Evolutionary conservation across 331 rosid species (phyloP).

Genomic region (Malus hybrid): DNA sequence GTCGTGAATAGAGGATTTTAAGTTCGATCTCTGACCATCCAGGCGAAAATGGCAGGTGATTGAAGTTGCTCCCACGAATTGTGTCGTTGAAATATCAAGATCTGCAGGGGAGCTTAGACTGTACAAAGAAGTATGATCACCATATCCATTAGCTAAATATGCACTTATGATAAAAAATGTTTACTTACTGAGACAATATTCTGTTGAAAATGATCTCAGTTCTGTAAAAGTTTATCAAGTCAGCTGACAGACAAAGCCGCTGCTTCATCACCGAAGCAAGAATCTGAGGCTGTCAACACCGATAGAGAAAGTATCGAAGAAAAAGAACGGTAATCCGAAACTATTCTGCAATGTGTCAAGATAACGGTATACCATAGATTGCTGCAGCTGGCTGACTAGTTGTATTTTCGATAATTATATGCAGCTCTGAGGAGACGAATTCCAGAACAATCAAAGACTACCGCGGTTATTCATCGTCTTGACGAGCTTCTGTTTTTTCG

Average conservation of each 20-base stretch:
- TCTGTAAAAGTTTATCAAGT: slow-evolving; percentile 59
- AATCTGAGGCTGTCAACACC: slow-evolving; percentile 8
- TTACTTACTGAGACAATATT: slow-evolving; percentile 4
- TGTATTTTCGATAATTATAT: slow-evolving; percentile 12
- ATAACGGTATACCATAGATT: not conserved
- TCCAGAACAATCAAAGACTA: slow-evolving; percentile 15
- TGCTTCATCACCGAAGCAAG: slow-evolving; percentile 25
- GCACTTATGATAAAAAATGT: not conserved
- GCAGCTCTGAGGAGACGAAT: slow-evolving; percentile 35
- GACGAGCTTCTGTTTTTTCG: slow-evolving; percentile 3
- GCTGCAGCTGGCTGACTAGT: slow-evolving; percentile 14
- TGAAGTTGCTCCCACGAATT: slow-evolving; percentile 70
- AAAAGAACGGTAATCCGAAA: slow-evolving; percentile 26
- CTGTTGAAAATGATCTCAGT: slow-evolving; percentile 35
- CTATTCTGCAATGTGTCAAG: slow-evolving; percentile 2
- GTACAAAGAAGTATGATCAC: slow-evolving; percentile 42
- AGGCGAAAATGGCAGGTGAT: slow-evolving; percentile 48
- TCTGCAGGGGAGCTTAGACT: slow-evolving; percentile 55
- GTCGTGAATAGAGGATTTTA: not conserved
- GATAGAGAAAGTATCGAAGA: slow-evolving; percentile 14
- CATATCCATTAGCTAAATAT: not conserved
- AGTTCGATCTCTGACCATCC: not conserved
- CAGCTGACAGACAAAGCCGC: slow-evolving; percentile 37
- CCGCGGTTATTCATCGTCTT: slow-evolving; percentile 31
- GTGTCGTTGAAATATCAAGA: slow-evolving; percentile 69